A percentile compares a stretch with the other conserved stretches of the same genome.
Conservation (phyloP, 768 basidiomycete species). For the Hysterangium stoloniferum region DNA sequence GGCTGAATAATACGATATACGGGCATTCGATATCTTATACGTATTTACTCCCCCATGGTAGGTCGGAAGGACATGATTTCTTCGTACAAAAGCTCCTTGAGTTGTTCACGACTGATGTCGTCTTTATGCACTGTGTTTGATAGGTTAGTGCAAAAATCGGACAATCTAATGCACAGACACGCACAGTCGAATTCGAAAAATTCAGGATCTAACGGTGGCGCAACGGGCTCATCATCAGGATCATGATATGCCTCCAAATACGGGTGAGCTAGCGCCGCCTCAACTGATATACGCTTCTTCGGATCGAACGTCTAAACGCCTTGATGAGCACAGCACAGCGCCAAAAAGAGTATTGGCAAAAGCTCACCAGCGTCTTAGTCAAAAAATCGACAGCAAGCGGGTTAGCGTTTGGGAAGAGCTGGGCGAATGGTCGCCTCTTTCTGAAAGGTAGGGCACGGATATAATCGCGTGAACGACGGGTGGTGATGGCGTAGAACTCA, state of each 20-base stretch:
- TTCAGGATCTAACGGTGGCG: slow-evolving; percentile 88
- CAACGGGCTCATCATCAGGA: slow-evolving; percentile 93
- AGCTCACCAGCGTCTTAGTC: slow-evolving; percentile 70
- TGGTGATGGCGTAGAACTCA: slow-evolving; percentile 96
- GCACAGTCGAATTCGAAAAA: slow-evolving; percentile 97
- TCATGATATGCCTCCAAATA: slow-evolving; percentile 95
- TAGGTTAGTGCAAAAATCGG: background rate
- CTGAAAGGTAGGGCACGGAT: slow-evolving; percentile 92
- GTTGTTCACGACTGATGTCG: slow-evolving; percentile 88
- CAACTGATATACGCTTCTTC: slow-evolving; percentile 91
- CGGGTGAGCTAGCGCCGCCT: slow-evolving; percentile 90
- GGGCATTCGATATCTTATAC: too few relatives aligned
- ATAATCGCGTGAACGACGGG: slow-evolving; percentile 87
- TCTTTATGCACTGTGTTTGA: slow-evolving; percentile 75
- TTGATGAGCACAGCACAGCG: background rate
- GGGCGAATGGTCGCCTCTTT: slow-evolving; percentile 73
- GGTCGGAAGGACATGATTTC: slow-evolving; percentile 91
- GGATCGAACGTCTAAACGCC: slow-evolving; percentile 83
- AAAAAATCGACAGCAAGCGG: slow-evolving; percentile 70
- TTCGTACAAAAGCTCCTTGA: slow-evolving; percentile 90
- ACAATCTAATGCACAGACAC: slow-evolving; percentile 26
- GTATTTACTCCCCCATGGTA: slow-evolving; percentile 20
- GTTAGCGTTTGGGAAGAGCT: slow-evolving; percentile 87
- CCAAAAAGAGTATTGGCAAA: background rate
- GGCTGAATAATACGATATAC: too few relatives aligned